phyloP scores from a whole-genome alignment of 805 yeast species.

The Lipomyces spencermartinsiae region DNA sequence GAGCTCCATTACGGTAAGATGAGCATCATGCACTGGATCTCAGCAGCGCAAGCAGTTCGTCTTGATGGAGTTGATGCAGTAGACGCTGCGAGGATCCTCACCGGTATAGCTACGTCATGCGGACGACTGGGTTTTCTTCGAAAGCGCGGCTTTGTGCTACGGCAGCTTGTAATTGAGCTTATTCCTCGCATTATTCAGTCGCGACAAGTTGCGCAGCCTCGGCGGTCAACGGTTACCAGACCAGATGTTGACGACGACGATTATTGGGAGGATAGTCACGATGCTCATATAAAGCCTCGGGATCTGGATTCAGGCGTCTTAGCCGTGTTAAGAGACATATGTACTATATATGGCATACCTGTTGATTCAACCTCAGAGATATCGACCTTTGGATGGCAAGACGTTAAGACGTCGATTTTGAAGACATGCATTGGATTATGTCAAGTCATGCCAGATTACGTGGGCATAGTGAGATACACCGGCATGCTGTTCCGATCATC shows the following conservation, averaged over 20 bases:
- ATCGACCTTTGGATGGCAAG: slow-evolving; percentile 55
- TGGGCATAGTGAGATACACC: slow-evolving; percentile 47
- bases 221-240: not conserved
- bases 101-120: slow-evolving; percentile 69
- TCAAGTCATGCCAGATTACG: slow-evolving; percentile 56
- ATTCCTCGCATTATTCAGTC: slow-evolving; percentile 40
- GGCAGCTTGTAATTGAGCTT: slow-evolving; percentile 62
- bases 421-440: slow-evolving; percentile 60
- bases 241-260: slow-evolving; percentile 6
- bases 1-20: slow-evolving; percentile 35
- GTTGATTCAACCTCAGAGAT: slow-evolving; percentile 39
- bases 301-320: slow-evolving; percentile 46
- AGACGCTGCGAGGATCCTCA: slow-evolving; percentile 55
- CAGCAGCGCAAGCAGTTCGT: slow-evolving; percentile 31
- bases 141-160: slow-evolving; percentile 71
- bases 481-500: slow-evolving; percentile 27
- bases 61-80: slow-evolving; percentile 36
- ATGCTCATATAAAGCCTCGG: not conserved
- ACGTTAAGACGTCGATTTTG: slow-evolving; percentile 62
- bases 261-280: slow-evolving; percentile 2
- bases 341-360: slow-evolving; percentile 59
- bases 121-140: slow-evolving; percentile 65
- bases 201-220: slow-evolving; percentile 25
- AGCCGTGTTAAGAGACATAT: slow-evolving; percentile 56
- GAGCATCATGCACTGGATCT: slow-evolving; percentile 33